These are phyloP conservation scores for Jatropha curcas DNA, from an alignment of 345 rosid species.

Conservation along the genomic window DNA sequence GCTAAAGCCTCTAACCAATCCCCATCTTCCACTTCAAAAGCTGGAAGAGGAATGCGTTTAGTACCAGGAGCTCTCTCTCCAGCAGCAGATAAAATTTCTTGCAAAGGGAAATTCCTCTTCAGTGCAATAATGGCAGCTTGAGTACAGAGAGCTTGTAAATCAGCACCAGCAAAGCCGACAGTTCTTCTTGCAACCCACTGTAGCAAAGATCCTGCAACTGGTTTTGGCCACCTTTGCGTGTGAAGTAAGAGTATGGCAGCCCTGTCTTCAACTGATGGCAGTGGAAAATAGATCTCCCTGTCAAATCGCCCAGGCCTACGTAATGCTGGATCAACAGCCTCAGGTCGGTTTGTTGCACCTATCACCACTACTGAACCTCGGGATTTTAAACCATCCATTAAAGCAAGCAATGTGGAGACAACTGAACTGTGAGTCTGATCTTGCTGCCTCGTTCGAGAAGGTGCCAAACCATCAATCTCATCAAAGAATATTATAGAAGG, in stretches of 20 bases:
- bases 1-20: conserved; percentile 98
- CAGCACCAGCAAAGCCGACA: conserved; percentile 96
- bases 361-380: conserved; percentile 98
- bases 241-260: conserved; percentile 91
- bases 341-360: conserved; percentile 99
- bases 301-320: conserved; percentile 99
- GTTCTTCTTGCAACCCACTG: conserved; percentile 85
- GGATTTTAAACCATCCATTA: conserved; percentile 93
- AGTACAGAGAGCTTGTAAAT: conserved; percentile 96
- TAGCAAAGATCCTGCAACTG: conserved; percentile 74
- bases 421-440: conserved; percentile 99
- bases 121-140: conserved; percentile 87
- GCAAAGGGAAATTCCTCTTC: conserved; percentile 95
- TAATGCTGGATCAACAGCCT: conserved; percentile 95
- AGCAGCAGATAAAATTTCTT: conserved; percentile 71
- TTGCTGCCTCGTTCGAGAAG: conserved; percentile 83
- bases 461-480: conserved; percentile 98
- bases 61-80: conserved; percentile 47
- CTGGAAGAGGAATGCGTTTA: conserved; percentile 73
- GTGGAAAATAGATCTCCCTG: conserved; percentile 89
- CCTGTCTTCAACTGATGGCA: conserved; percentile 82
- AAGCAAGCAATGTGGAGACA: conserved; percentile 93
- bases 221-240: conserved; percentile 91
- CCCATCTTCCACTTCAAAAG: conserved; percentile 77
- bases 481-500: conserved; percentile 97